Evolutionary conservation across 805 yeast genomes (phyloP).

Genomic region (Tetrapisispora nanseiensis): DNA sequence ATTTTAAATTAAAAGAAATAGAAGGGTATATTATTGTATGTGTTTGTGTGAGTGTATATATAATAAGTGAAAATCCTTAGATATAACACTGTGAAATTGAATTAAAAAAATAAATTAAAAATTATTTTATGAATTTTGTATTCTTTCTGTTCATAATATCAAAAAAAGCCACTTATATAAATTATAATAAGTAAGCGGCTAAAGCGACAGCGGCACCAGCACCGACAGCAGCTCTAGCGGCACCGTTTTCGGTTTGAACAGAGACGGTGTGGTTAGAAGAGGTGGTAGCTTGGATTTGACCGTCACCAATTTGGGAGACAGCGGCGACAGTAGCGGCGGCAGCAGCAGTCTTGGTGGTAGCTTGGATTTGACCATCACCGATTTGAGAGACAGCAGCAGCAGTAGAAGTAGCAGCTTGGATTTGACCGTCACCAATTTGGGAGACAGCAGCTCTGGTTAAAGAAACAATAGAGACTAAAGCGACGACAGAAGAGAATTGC

Average conservation of each 20-base stretch:
- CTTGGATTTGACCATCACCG: constrained; percentile 13
- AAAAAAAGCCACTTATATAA: too few relatives aligned
- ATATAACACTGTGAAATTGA: too few relatives aligned
- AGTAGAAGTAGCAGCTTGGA: constrained; percentile 13
- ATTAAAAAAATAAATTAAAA: too few relatives aligned
- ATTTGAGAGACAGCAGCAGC: constrained; percentile 7
- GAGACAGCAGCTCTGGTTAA: constrained; percentile 5
- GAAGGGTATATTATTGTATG: too few relatives aligned
- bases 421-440: constrained; percentile 11
- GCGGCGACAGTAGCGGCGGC: constrained; percentile 19
- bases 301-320: constrained; percentile 34
- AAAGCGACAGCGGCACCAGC: constrained; percentile 22
- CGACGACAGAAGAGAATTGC: constrained; percentile 2
- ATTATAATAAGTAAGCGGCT: constrained; percentile 27
- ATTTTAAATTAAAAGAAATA: too few relatives aligned
- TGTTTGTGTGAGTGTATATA: too few relatives aligned
- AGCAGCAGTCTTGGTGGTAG: constrained; percentile 18
- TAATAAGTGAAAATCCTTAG: too few relatives aligned
- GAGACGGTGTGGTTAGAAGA: constrained; percentile 6
- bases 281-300: constrained; percentile 32
- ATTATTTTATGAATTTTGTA: too few relatives aligned
- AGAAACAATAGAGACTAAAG: constrained; percentile 2
- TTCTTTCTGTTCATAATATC: too few relatives aligned
- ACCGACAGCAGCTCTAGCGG: constrained; percentile 19
- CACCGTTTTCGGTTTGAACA: constrained; percentile 17